These are phyloP conservation scores for Paecilomyces niveus DNA, from an alignment of 2,329 filamentous ascomycete genomes.

Conservation along the genomic window DNA sequence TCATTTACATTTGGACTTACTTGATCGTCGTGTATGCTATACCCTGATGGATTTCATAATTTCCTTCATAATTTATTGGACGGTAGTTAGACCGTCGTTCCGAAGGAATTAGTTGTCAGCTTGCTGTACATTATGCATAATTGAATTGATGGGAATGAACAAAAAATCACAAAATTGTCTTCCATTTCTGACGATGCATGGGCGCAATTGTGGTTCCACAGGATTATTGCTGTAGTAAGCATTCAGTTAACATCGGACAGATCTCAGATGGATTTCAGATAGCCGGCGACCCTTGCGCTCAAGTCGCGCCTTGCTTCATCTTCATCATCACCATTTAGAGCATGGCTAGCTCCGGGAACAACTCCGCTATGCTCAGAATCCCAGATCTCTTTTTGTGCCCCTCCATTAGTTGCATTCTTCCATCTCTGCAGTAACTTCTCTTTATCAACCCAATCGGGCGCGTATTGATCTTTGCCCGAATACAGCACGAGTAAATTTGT, in stretches of 20 bases:
- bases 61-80: background rate
- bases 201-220: background rate
- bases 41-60: constrained; percentile 1
- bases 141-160: background rate
- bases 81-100: background rate
- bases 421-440: constrained; percentile 36
- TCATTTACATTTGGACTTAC: background rate
- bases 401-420: constrained; percentile 33
- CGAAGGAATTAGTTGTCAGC: background rate
- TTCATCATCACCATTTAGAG: constrained; percentile 43
- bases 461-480: constrained; percentile 41
- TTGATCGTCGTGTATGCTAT: constrained; percentile 4
- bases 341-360: constrained; percentile 43
- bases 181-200: background rate
- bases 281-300: constrained; percentile 26
- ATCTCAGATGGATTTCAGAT: constrained; percentile 21
- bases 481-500: constrained; percentile 37
- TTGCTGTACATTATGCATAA: background rate
- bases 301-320: constrained; percentile 28
- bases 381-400: constrained; percentile 33
- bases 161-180: background rate
- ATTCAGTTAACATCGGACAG: background rate
- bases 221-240: background rate
- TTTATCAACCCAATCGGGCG: constrained; percentile 39
- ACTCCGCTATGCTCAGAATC: constrained; percentile 42